Evolutionary conservation across 2,329 filamentous ascomycete genomes (phyloP).

Genomic region (Fusarium nygamai): DNA sequence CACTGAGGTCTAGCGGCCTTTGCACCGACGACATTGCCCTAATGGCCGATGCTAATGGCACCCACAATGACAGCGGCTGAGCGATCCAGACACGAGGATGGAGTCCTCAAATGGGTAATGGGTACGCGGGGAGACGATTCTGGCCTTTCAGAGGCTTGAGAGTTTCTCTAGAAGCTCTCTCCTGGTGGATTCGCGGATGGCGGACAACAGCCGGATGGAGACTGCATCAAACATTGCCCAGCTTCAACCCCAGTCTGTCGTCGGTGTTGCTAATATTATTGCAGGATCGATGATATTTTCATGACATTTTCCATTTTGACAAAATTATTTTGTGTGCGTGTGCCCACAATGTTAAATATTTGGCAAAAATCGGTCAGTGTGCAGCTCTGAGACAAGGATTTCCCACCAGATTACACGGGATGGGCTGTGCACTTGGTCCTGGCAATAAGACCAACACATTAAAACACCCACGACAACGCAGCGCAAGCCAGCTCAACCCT

Average conservation of each 20-base stretch:
- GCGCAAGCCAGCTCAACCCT: conserved; percentile 28
- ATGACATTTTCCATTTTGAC: conserved; percentile 18
- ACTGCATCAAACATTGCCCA: conserved; percentile 33
- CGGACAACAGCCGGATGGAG: conserved; percentile 38
- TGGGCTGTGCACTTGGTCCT: conserved; percentile 4
- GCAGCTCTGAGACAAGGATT: conserved; percentile 25
- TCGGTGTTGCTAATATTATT: conserved; percentile 26
- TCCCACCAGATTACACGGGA: conserved; percentile 6
- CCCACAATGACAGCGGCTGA: conserved; percentile 44
- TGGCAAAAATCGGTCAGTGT: conserved; percentile 18
- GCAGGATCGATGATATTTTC: conserved; percentile 20
- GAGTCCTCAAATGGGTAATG: conserved; percentile 21
- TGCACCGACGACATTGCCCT: conserved; percentile 41
- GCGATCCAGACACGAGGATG: conserved; percentile 41
- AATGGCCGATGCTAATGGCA: conserved; percentile 33
- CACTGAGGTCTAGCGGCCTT: conserved; percentile 47
- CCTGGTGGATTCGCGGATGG: conserved; percentile 39
- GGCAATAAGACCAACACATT: conserved; percentile 18
- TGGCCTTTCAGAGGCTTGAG: conserved; percentile 31
- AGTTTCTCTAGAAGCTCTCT: not conserved
- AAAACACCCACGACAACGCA: conserved; percentile 19
- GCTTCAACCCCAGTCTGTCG: conserved; percentile 28
- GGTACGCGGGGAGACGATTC: conserved; percentile 36
- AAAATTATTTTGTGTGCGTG: conserved; percentile 25
- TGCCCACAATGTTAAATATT: conserved; percentile 33